Evolutionary conservation across 768 basidiomycete genomes (phyloP).

Genomic region (Rubroboletus pulcherrimus): DNA sequence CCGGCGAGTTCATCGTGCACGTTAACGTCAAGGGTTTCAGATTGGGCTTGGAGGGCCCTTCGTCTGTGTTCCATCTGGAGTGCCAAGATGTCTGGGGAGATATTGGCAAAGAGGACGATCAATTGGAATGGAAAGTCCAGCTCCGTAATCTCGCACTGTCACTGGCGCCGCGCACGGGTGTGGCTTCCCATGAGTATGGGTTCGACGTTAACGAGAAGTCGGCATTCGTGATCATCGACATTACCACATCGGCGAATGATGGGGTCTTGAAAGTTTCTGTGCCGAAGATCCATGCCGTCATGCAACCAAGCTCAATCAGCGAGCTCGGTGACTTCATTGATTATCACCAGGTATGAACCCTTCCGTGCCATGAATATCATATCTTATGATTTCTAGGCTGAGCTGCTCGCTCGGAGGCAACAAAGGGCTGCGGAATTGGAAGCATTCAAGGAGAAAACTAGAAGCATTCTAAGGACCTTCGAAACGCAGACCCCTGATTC

Average conservation of each 20-base stretch:
- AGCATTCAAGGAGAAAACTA: constrained; percentile 80
- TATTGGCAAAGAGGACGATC: constrained; percentile 40
- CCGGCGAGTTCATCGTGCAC: constrained; percentile 43
- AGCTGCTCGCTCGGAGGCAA: constrained; percentile 69
- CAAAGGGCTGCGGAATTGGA: constrained; percentile 74
- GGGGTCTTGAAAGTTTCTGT: constrained; percentile 50
- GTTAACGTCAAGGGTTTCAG: constrained; percentile 77
- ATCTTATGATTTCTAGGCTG: constrained; percentile 47
- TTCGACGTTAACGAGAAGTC: constrained; percentile 64
- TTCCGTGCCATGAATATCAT: not conserved
- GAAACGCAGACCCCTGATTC: constrained; percentile 50
- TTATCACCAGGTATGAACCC: constrained; percentile 60
- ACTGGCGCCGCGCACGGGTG: constrained; percentile 57
- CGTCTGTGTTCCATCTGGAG: constrained; percentile 71
- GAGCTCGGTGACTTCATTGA: constrained; percentile 89
- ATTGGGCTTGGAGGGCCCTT: constrained; percentile 69
- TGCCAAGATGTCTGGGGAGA: constrained; percentile 71
- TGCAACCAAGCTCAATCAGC: constrained; percentile 91
- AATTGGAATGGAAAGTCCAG: constrained; percentile 61
- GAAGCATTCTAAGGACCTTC: constrained; percentile 67
- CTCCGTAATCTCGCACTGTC: constrained; percentile 81
- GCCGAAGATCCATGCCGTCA: constrained; percentile 83
- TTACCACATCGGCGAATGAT: constrained; percentile 43
- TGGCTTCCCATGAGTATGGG: constrained; percentile 32
- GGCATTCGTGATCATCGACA: constrained; percentile 82